A percentile compares a stretch with the other conserved stretches of the same genome.
These are phyloP conservation scores for Neoascochyta sp. DNA, from an alignment of 2,329 filamentous ascomycete genomes.

Conservation along the genomic window DNA sequence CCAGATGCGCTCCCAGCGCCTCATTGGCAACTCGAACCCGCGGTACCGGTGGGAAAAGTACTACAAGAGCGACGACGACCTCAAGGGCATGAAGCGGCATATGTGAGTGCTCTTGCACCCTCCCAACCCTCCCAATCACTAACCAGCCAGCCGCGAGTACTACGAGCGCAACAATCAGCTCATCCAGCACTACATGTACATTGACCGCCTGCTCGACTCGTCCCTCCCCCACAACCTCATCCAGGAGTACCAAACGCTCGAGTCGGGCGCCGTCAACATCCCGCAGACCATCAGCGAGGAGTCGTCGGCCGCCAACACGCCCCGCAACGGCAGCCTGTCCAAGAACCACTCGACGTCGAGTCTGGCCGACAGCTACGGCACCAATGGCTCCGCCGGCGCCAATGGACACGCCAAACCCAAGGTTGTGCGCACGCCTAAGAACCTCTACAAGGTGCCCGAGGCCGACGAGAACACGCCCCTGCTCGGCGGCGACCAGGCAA, in stretches of 20 bases:
- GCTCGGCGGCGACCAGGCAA: constrained; percentile 40
- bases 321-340: constrained; percentile 13
- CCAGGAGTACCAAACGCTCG: constrained; percentile 75
- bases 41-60: constrained; percentile 83
- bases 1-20: constrained; percentile 74
- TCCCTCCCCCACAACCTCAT: constrained; percentile 88
- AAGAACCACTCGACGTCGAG: constrained; percentile 12
- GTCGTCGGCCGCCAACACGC: constrained; percentile 30
- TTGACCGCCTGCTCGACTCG: constrained; percentile 85
- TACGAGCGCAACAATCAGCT: constrained; percentile 87
- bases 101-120: too few relatives aligned
- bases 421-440: constrained; percentile 63
- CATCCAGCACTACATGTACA: constrained; percentile 89
- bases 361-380: constrained; percentile 33
- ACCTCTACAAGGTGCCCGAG: constrained; percentile 69
- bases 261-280: constrained; percentile 57
- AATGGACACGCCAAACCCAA: constrained; percentile 27
- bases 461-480: constrained; percentile 65
- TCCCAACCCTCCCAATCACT: too few relatives aligned
- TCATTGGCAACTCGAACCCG: constrained; percentile 86
- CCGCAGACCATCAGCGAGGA: constrained; percentile 77
- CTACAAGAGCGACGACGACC: constrained; percentile 74
- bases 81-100: constrained; percentile 67
- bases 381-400: constrained; percentile 10
- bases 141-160: constrained; percentile 65